Evolutionary conservation across 805 yeast genomes (phyloP).

Genomic region (Metschnikowia lachancei): DNA sequence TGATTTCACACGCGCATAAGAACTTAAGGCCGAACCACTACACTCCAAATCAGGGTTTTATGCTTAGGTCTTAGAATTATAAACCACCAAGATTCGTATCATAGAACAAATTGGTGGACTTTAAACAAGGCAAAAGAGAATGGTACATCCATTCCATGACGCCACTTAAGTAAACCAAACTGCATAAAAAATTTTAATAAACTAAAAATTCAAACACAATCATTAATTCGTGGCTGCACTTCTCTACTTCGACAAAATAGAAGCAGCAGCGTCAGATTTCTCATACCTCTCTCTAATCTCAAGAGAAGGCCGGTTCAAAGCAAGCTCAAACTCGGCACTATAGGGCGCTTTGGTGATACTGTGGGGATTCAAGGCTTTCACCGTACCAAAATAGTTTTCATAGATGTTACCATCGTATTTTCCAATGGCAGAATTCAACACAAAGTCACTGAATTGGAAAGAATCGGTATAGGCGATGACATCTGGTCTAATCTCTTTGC

Average conservation of each 20-base stretch:
- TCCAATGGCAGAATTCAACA: constrained; percentile 20
- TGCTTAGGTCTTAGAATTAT: too few species aligned
- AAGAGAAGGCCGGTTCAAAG: constrained; percentile 17
- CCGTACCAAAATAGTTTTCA: constrained; percentile 22
- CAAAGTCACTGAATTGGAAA: constrained; percentile 21
- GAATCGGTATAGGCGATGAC: constrained; percentile 21
- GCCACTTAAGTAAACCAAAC: too few species aligned
- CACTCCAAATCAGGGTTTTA: too few species aligned
- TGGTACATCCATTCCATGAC: too few species aligned
- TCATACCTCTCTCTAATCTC: constrained; percentile 18
- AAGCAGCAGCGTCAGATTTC: constrained; percentile 15
- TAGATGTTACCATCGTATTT: constrained; percentile 21
- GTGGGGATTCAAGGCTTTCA: constrained; percentile 20
- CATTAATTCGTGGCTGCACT: not conserved
- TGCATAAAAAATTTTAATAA: too few species aligned
- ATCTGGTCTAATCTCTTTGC: constrained; percentile 20
- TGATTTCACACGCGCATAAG: too few species aligned
- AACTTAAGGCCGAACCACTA: too few species aligned
- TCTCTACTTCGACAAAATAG: constrained; percentile 16
- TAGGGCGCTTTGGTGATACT: constrained; percentile 21
- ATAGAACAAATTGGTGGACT: too few species aligned
- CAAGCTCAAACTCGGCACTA: constrained; percentile 21
- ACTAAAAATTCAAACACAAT: not conserved
- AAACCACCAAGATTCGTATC: too few species aligned
- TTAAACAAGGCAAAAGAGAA: too few species aligned